Evolutionary conservation across 345 rosid genomes (phyloP), one percentile per base, ranked within the genome.

Genomic region (Salix udensis): DNA sequence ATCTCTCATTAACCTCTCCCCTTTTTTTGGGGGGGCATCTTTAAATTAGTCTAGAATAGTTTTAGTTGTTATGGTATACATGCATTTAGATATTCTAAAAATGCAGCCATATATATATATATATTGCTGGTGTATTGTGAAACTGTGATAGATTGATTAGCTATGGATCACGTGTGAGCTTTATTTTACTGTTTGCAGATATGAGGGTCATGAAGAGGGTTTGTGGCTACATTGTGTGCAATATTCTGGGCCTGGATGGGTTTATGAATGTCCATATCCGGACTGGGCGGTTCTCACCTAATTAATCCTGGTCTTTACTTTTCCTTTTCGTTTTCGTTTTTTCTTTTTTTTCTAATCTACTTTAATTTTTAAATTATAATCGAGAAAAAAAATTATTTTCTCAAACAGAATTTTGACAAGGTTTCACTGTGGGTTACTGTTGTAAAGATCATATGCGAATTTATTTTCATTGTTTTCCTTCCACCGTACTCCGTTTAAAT

Each of bases 161-260:
- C 66, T 24, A 5, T 2, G 11, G 66, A 3, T 23, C 67, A 10
- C 5, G 36, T 12, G 70, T 62, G 71, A 65, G 76, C 24, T 42
- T 42, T 36, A 28, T 44, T 70, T 10, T 52, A 28, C 4, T 73
- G 34, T 24, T 34, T 83, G 87, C 91, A 90, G 98, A 31, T 90
- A 86, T 16, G 89, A 84, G 24, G 95, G 81, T 70, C 84, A 80
- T 64, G 92, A 91, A 78, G 96, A 89, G 77, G 97, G 91, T 48
- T 73, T 93, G 64, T 93, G 96, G 98, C 82, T 90, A 37, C 94
- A 93, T 77, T 90, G 92, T 28, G 67, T 92, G 85, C 86, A 74
- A 37, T 92, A 96, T 85, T 81, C 91, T 74, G 98, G 96, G 81
- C 91, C 96, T 9, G 88, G 85, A 68, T 96, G 97, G 97, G 76